Percentiles rank a stretch among this genome's conserved stretches.
Conservation (phyloP, 805 yeast species). For the Teunomyces tritomae region DNA sequence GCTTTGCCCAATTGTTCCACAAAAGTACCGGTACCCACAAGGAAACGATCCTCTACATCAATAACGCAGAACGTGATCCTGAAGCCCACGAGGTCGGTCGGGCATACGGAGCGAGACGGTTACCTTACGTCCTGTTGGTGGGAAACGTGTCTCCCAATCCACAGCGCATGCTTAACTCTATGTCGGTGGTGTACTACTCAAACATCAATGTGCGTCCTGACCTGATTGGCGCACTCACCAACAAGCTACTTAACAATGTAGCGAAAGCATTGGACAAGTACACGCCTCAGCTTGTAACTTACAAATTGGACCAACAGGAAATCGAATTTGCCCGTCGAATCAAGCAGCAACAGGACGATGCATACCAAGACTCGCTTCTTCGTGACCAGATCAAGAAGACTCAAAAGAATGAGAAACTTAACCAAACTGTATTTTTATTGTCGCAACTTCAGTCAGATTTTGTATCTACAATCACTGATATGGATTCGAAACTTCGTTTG, state of each 20-base stretch:
- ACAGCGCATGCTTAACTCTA: constrained; percentile 30
- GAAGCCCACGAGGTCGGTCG: constrained; percentile 39
- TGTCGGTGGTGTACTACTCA: constrained; percentile 37
- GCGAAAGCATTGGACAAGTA: constrained; percentile 24
- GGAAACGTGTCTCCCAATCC: constrained; percentile 38
- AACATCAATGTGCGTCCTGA: constrained; percentile 23
- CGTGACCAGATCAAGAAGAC: constrained; percentile 55
- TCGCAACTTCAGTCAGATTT: background rate
- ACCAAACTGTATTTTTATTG: background rate
- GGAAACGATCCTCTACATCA: constrained; percentile 28
- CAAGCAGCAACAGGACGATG: constrained; percentile 43
- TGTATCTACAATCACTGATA: background rate
- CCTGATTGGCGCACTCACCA: constrained; percentile 16
- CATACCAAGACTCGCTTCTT: constrained; percentile 39
- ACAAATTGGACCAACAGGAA: constrained; percentile 39
- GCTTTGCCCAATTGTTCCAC: constrained; percentile 19
- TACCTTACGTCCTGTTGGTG: constrained; percentile 38
- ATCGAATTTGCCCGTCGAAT: constrained; percentile 37
- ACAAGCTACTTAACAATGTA: constrained; percentile 24
- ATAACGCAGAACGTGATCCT: constrained; percentile 30
- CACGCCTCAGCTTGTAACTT: constrained; percentile 38
- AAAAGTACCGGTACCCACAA: constrained; percentile 22
- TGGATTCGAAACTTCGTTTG: constrained; percentile 19
- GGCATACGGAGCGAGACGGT: constrained; percentile 24
- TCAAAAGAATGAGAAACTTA: constrained; percentile 26